A percentile compares a stretch with the other conserved stretches of the same genome.
phyloP scores from a whole-genome alignment of 805 yeast genomes.

The Kluyveromyces siamensis region DNA sequence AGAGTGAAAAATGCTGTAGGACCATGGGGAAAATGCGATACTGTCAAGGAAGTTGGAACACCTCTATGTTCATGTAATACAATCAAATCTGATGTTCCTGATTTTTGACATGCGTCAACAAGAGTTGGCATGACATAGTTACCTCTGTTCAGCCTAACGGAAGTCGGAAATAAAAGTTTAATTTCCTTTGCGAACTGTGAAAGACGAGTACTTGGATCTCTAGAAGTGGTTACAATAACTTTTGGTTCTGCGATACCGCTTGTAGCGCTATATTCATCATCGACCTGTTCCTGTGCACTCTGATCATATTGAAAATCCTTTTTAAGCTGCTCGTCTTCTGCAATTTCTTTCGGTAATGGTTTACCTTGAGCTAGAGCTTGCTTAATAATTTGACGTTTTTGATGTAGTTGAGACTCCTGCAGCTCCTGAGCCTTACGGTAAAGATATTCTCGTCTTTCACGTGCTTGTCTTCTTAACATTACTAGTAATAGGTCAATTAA shows the following conservation, averaged over 20 bases:
- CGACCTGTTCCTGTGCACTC: conserved; percentile 54
- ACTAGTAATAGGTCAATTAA: not conserved
- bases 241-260: conserved; percentile 89
- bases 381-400: conserved; percentile 77
- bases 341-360: conserved; percentile 79
- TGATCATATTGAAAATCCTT: conserved; percentile 83
- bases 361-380: conserved; percentile 89
- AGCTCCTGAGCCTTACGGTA: conserved; percentile 82
- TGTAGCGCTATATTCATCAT: conserved; percentile 84
- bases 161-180: conserved; percentile 79
- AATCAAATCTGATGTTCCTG: conserved; percentile 76
- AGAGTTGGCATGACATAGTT: conserved; percentile 76
- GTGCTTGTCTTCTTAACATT: conserved; percentile 84
- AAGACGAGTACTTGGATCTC: conserved; percentile 80
- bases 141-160: conserved; percentile 88
- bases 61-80: conserved; percentile 96
- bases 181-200: conserved; percentile 91
- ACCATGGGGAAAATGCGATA: conserved; percentile 96
- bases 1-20: conserved; percentile 92
- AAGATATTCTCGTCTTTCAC: conserved; percentile 91
- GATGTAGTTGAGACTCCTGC: conserved; percentile 78
- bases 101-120: conserved; percentile 72
- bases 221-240: conserved; percentile 83
- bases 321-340: conserved; percentile 77
- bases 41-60: conserved; percentile 87